These are phyloP conservation scores for Spizellomyces punctatus DNA, from an alignment of 192 early-diverging fungal genomes.

Conservation along the genomic window DNA sequence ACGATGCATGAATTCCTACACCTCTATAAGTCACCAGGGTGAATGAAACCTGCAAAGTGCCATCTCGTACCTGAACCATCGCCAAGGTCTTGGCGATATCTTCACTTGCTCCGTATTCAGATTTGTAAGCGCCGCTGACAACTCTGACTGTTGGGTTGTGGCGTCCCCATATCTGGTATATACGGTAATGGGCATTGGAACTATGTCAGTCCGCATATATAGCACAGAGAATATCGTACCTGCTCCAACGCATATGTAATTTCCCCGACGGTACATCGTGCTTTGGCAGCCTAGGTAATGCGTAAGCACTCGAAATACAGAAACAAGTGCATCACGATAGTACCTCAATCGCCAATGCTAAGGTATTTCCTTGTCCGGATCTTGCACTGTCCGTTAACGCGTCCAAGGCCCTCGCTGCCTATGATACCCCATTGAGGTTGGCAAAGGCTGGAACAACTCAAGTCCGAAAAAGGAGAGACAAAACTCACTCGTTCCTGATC, in stretches of 20 bases:
- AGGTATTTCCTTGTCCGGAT: conserved; percentile 70
- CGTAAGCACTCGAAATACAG: not conserved
- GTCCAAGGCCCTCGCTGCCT: conserved; percentile 57
- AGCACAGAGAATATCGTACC: conserved; percentile 21
- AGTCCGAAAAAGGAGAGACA: not conserved
- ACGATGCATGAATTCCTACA: conserved; percentile 60
- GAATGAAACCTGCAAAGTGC: not conserved
- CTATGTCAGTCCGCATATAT: not conserved
- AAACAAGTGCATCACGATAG: not conserved
- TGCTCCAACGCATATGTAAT: conserved; percentile 80
- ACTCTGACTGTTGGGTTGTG: conserved; percentile 81
- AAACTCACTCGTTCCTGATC: conserved; percentile 50
- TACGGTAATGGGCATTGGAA: conserved; percentile 7
- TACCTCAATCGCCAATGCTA: conserved; percentile 73
- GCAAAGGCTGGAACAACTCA: conserved; percentile 4
- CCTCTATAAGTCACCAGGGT: not conserved
- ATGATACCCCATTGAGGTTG: not conserved
- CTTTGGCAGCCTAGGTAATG: conserved; percentile 60
- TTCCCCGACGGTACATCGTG: conserved; percentile 84
- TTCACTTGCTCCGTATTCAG: conserved; percentile 70
- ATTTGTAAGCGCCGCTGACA: conserved; percentile 84
- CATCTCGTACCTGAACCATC: conserved; percentile 49
- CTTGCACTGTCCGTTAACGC: conserved; percentile 71
- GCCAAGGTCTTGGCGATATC: conserved; percentile 69
- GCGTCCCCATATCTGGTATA: conserved; percentile 66